Evolutionary conservation across 495 filamentous ascomycete species (phyloP).

Genomic region (Podospora fimiseda): DNA sequence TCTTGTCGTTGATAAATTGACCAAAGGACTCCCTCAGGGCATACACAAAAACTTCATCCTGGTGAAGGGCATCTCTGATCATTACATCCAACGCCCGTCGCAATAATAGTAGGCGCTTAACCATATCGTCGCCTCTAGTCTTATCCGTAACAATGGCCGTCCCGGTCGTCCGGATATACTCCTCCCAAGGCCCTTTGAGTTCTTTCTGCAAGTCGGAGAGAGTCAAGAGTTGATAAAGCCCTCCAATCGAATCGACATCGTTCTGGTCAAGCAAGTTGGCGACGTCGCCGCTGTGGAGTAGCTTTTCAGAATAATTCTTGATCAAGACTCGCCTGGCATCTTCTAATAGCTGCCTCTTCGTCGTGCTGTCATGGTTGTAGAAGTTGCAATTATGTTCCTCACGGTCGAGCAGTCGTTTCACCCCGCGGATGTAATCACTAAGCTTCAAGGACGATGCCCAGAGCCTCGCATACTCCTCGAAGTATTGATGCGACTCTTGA

Average conservation of each 20-base stretch:
- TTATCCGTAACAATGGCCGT: conserved; percentile 73
- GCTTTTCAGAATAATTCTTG: conserved; percentile 49
- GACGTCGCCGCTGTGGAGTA: conserved; percentile 58
- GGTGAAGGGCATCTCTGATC: conserved; percentile 64
- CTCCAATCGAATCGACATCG: conserved; percentile 59
- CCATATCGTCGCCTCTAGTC: conserved; percentile 75
- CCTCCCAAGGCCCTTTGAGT: conserved; percentile 65
- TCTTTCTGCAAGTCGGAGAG: conserved; percentile 54
- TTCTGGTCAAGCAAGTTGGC: conserved; percentile 60
- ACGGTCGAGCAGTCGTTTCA: conserved; percentile 55
- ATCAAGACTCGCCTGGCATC: conserved; percentile 65
- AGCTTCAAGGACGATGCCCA: conserved; percentile 52
- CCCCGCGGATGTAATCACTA: conserved; percentile 62
- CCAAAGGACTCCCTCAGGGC: conserved; percentile 78
- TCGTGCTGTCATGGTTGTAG: conserved; percentile 75
- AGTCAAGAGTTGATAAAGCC: conserved; percentile 72
- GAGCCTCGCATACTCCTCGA: conserved; percentile 56
- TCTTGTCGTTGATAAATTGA: conserved; percentile 81
- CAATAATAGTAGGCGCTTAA: conserved; percentile 71
- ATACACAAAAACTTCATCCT: conserved; percentile 66
- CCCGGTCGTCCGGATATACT: conserved; percentile 73
- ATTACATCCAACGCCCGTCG: conserved; percentile 73
- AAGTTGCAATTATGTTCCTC: conserved; percentile 69
- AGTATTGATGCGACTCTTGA: conserved; percentile 56
- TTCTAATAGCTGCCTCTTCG: conserved; percentile 66